Base-by-base conservation (phyloP, 352 stramenopile genomes). In the Peronospora destructor region DNA sequence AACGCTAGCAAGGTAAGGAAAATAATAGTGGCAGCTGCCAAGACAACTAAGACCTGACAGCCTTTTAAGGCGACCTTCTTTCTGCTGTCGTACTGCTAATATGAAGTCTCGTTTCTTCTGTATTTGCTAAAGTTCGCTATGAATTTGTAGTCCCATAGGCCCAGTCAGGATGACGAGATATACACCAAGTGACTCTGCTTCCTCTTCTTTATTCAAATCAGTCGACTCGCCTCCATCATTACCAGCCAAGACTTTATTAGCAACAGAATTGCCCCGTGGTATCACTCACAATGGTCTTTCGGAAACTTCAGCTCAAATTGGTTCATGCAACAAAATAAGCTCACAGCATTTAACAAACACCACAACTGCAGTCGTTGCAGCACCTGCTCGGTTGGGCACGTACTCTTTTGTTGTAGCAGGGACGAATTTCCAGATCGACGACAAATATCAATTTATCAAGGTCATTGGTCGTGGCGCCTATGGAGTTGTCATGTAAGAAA, bases 401-500 rank as follows among this genome's bases (percentile, higher is more conserved):
- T 71, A 93, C 60, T 82, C 72, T 42, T 87, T 94, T 53, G 71
- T 81, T 36, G 83, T 95, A 39, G 85, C 73, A 16, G 85, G 85
- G n/a, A 95, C 85, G 21, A 85, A 71, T 19, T 96, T 96, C 59
- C 73, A 97, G 59, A 91, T 97, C 35, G 84, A 96, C 64, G 64
- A 84, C 30, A 92, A 95, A 61, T 97, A 98, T 77, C 90, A 96
- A 62, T 78, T 97, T 61, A 91, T 97, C 68, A 97, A 97, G 55
- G 84, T 85, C 39, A 95, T 97, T 59, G 91, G 90, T n/a, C 88
- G 95, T 45, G 90, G 91, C n/a, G 87, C 88, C 16, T 97, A 97
- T 60, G 91, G 91, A 10, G 84, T 97, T 23, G 91, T 97, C 57
- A 93, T 97, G 69, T 96, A 86, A 58, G 84, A 65, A 30, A 51